Conservation (phyloP, 768 basidiomycete species). For the Leccinellum luteum region DNA sequence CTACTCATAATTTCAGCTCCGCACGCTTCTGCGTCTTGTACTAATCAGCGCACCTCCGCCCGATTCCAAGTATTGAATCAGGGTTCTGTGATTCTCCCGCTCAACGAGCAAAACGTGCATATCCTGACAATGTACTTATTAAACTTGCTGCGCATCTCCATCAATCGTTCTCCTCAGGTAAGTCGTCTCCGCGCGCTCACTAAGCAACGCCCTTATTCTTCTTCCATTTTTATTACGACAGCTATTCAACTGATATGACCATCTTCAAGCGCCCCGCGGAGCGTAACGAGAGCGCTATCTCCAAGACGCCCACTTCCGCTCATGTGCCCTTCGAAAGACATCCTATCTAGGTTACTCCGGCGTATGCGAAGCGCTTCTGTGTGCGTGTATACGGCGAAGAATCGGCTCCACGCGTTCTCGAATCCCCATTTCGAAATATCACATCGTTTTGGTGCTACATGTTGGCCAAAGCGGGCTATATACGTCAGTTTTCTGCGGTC, state of each 20-base stretch:
- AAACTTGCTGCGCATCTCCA: not conserved
- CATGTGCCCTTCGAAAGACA: conserved; percentile 41
- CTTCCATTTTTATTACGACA: not conserved
- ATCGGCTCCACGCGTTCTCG: conserved; percentile 50
- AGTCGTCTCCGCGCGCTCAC: not conserved
- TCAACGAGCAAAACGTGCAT: conserved; percentile 57
- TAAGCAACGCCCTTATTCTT: not conserved
- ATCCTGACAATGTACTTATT: not conserved
- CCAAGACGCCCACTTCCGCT: conserved; percentile 9
- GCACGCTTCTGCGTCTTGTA: conserved; percentile 39
- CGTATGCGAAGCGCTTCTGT: conserved; percentile 35
- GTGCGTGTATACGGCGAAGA: conserved; percentile 23
- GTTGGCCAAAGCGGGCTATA: conserved; percentile 48
- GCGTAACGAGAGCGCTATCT: not conserved
- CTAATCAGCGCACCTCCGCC: too few relatives aligned
- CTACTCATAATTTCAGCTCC: conserved; percentile 42
- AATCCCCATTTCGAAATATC: conserved; percentile 40
- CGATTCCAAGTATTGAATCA: too few relatives aligned
- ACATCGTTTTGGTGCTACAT: conserved; percentile 30
- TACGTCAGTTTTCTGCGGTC: conserved; percentile 45
- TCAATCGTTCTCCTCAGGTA: not conserved
- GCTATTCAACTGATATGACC: conserved; percentile 44
- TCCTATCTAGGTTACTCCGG: conserved; percentile 42
- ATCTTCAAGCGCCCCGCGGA: conserved; percentile 11
- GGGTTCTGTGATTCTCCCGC: conserved; percentile 48